A percentile compares a stretch with the other conserved stretches of the same genome.
Evolutionary conservation across 2,329 filamentous ascomycete genomes (phyloP).

Genomic region (Verticillium nonalfalfae): DNA sequence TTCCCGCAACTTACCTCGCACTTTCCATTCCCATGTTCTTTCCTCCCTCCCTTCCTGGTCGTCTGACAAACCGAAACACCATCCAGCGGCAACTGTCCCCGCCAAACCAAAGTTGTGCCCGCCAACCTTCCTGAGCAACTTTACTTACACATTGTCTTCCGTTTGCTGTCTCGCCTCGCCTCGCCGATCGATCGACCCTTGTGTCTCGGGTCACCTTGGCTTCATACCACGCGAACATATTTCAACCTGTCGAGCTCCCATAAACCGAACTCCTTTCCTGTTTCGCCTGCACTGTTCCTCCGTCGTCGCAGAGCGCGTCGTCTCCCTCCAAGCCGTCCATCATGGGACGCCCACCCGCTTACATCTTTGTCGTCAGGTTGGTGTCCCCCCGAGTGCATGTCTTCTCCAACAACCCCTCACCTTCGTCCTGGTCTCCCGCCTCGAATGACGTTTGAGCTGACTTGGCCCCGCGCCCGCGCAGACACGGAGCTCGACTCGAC

Average conservation of each 20-base stretch:
- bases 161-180: neutral
- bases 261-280: neutral
- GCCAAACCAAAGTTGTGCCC: neutral
- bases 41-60: neutral
- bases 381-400: conserved; percentile 4
- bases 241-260: neutral
- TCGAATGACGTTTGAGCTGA: neutral
- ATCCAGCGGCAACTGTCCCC: too few relatives aligned
- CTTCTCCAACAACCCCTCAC: neutral
- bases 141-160: neutral
- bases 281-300: conserved; percentile 1
- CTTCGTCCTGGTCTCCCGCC: neutral
- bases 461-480: neutral
- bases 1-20: neutral
- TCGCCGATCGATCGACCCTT: neutral
- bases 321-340: conserved; percentile 7
- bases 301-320: neutral
- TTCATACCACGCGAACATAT: neutral
- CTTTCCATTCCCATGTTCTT: neutral
- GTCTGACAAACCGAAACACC: neutral
- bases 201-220: neutral
- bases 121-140: neutral
- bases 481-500: conserved; percentile 91
- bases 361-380: conserved; percentile 37
- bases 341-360: conserved; percentile 35